Base-by-base conservation (phyloP, 2,329 filamentous ascomycete genomes). In the Phialophora macrospora region DNA sequence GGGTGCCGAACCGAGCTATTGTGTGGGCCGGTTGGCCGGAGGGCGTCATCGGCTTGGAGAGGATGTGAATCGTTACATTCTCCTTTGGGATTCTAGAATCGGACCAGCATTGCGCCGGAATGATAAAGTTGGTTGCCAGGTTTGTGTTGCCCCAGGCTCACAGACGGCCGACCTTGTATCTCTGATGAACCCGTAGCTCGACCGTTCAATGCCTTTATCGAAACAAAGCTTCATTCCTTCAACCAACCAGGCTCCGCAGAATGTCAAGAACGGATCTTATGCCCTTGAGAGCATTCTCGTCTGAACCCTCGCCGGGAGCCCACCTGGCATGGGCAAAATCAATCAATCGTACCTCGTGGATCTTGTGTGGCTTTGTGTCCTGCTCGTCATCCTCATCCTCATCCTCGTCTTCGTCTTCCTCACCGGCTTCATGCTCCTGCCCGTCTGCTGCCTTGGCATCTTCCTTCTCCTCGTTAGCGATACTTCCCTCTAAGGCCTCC, bases 261-360 rank as follows among this genome's bases (percentile, higher is more conserved):
- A 97, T 88, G 66, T 83, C 82, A 59, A 85, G 82, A 44, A 94
- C 80, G 74, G 85, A 94, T 74, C 88, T 83, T 68, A 97, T 86
- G 0, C 93, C 93, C 41, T 81, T 81, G 34, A 97, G 81, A 14
- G 85, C 81, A 74, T 98, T 98, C 78, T 96, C 89, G 76, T 99
- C 95, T 0, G 90, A 89, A 0, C 94, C 94, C 73, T 90, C 80
- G 0, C 92, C 92, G 0, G 91, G 90, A 1, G 87, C 90, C 88
- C 90, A 98, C 57, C 83, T 80, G 11, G 95, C 95, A 78, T 99
- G 95, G 1, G 95, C 95, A 83, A 99, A 99, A 77, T 99, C 95
- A 72, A 99, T 99, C 69, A 99, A 83, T 75, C 94, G 95, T 57
- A 97, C 83, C 12, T 87, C 85, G 73, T 90, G 92, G 51, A 96